These are phyloP conservation scores for Paecilomyces dactylethromorphus DNA, from an alignment of 2,329 filamentous ascomycete species.

Conservation along the genomic window DNA sequence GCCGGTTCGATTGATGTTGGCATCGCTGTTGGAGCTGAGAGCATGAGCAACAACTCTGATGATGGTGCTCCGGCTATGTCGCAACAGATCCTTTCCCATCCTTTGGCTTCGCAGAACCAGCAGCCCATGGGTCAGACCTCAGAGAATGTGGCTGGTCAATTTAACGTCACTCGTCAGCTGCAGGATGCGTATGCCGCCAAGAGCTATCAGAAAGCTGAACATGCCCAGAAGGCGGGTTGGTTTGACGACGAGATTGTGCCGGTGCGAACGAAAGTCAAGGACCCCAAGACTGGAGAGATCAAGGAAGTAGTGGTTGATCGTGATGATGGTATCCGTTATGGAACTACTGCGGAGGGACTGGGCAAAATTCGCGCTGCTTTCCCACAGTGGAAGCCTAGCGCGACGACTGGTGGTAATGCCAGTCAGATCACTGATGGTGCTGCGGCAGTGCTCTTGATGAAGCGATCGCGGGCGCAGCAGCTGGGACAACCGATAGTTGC, in stretches of 20 bases:
- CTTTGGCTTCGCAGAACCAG: conserved; percentile 80
- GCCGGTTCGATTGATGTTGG: conserved; percentile 87
- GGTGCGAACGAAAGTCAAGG: conserved; percentile 72
- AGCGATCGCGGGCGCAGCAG: conserved; percentile 73
- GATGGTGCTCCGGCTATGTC: conserved; percentile 77
- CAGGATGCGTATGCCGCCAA: conserved; percentile 81
- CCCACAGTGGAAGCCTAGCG: conserved; percentile 65
- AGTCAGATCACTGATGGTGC: conserved; percentile 89
- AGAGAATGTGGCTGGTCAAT: conserved; percentile 84
- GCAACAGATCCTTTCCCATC: conserved; percentile 66
- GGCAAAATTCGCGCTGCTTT: conserved; percentile 82
- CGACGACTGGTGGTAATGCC: conserved; percentile 88
- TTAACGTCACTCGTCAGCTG: conserved; percentile 58
- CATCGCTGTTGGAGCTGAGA: conserved; percentile 85
- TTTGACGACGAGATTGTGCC: conserved; percentile 84
- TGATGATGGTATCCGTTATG: conserved; percentile 78
- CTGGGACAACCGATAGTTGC: conserved; percentile 79
- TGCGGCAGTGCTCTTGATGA: conserved; percentile 87
- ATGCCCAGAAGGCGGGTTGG: conserved; percentile 73
- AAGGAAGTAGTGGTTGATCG: conserved; percentile 69
- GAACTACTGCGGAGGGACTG: conserved; percentile 75
- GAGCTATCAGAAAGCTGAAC: conserved; percentile 78
- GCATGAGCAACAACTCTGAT: conserved; percentile 84
- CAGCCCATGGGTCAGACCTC: conserved; percentile 88
- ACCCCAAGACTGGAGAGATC: conserved; percentile 79